Conservation (phyloP, 2,329 filamentous ascomycete genomes). For the Fonsecaea multimorphosa region DNA sequence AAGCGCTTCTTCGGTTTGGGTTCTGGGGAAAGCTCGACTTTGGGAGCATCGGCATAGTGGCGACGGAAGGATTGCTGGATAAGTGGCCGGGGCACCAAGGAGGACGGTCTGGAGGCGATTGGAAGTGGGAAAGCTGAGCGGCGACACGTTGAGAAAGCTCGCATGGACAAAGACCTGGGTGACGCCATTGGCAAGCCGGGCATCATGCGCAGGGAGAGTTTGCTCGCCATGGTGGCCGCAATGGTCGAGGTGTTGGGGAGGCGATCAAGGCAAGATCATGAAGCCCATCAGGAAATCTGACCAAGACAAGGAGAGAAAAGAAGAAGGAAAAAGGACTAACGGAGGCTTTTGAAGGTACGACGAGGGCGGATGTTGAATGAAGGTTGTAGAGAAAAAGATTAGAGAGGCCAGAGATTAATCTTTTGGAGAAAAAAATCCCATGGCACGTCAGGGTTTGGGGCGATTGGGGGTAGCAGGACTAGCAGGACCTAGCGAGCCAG, state of each 20-base stretch:
- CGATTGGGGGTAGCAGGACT: neutral
- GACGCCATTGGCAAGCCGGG: constrained; percentile 32
- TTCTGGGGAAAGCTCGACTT: constrained; percentile 44
- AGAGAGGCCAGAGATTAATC: constrained; percentile 1
- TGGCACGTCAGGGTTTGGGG: neutral
- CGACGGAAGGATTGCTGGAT: constrained; percentile 53
- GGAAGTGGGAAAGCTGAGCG: constrained; percentile 15
- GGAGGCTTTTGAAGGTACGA: neutral
- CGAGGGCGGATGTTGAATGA: constrained; percentile 13
- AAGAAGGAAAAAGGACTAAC: neutral
- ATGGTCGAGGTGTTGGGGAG: constrained; percentile 5
- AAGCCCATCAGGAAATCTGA: constrained; percentile 6
- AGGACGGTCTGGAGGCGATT: constrained; percentile 21
- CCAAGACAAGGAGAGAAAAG: constrained; percentile 1
- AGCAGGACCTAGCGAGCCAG: too few species aligned
- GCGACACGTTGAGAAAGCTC: constrained; percentile 25
- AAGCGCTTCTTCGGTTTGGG: constrained; percentile 65
- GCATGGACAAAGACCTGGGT: constrained; percentile 32
- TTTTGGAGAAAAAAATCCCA: constrained; percentile 4
- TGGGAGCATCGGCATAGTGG: constrained; percentile 59
- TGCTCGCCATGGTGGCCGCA: constrained; percentile 36
- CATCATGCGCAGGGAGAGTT: constrained; percentile 34
- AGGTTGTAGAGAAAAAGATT: neutral
- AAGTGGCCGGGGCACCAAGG: constrained; percentile 32
- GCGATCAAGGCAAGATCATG: constrained; percentile 16